phyloP scores from a whole-genome alignment of 1,284 basidiomycete species.

The Mycena citricolor region DNA sequence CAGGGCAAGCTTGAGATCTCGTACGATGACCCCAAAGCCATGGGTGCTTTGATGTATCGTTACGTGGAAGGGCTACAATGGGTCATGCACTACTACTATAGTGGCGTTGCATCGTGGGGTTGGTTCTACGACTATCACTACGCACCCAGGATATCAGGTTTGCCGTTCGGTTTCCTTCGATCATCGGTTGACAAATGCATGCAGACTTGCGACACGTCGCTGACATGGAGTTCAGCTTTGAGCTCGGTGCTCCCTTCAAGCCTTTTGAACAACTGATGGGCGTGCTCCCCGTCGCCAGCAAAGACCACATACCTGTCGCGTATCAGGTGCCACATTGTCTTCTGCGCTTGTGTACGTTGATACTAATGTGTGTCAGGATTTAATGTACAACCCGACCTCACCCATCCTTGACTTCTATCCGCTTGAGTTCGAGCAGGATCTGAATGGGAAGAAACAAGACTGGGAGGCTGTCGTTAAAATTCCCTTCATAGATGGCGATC shows the following conservation, averaged over 20 bases:
- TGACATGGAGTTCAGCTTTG: conserved; percentile 82
- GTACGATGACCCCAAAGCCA: conserved; percentile 64
- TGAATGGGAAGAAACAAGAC: conserved; percentile 98
- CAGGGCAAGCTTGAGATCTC: conserved; percentile 85
- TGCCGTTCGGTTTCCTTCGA: conserved; percentile 25
- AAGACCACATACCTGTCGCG: conserved; percentile 82
- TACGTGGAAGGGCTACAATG: conserved; percentile 97
- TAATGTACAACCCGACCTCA: conserved; percentile 87
- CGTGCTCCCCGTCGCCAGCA: conserved; percentile 89
- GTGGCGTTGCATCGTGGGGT: conserved; percentile 94
- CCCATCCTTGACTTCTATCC: conserved; percentile 97
- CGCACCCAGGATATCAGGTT: conserved; percentile 90
- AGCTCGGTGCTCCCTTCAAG: conserved; percentile 86
- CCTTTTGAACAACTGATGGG: conserved; percentile 99
- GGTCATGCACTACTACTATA: conserved; percentile 99
- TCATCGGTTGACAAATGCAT: conserved; percentile 1
- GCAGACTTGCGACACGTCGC: conserved; percentile 78
- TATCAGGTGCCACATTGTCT: conserved; percentile 61
- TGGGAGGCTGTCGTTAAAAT: conserved; percentile 99
- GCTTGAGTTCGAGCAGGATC: conserved; percentile 83
- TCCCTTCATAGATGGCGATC: conserved; percentile 90
- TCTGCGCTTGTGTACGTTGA: conserved; percentile 12
- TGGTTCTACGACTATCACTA: conserved; percentile 99
- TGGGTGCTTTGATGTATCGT: conserved; percentile 69
- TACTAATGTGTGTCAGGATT: conserved; percentile 52